A percentile compares a stretch with the other conserved stretches of the same genome.
Conservation (phyloP, 2,329 filamentous ascomycete species). For the Truncatella angustata region DNA sequence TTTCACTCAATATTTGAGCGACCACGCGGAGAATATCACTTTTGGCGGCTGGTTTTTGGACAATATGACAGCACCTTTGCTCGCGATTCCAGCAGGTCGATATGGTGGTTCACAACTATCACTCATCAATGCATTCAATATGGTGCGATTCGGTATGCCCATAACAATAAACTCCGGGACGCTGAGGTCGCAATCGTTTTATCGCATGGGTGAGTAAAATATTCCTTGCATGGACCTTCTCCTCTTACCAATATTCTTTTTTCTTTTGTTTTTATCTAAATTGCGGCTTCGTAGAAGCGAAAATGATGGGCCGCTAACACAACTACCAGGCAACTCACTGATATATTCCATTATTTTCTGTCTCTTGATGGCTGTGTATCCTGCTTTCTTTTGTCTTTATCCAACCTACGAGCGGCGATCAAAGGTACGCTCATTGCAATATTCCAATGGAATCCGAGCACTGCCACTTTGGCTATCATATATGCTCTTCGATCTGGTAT, state of each 20-base stretch:
- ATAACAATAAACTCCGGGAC: slow-evolving; percentile 8
- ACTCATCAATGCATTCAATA: slow-evolving; percentile 20
- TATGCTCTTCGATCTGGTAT: slow-evolving; percentile 59
- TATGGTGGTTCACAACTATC: background rate
- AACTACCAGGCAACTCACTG: slow-evolving; percentile 13
- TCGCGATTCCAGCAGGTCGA: slow-evolving; percentile 14
- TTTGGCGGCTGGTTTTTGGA: slow-evolving; percentile 18
- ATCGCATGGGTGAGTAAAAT: background rate
- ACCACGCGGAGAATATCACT: slow-evolving; percentile 13
- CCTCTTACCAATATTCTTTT: background rate
- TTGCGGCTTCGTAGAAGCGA: no score
- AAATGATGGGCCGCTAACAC: no score
- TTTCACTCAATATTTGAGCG: slow-evolving; percentile 16
- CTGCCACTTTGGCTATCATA: slow-evolving; percentile 65
- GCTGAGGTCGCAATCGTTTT: background rate
- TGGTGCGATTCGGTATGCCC: slow-evolving; percentile 15
- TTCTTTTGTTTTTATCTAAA: no score
- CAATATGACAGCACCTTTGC: slow-evolving; percentile 16
- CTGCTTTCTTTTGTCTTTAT: slow-evolving; percentile 66
- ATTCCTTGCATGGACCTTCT: background rate
- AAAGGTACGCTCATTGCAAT: slow-evolving; percentile 64
- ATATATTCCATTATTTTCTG: slow-evolving; percentile 24
- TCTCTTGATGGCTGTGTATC: slow-evolving; percentile 54
- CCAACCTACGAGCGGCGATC: slow-evolving; percentile 60
- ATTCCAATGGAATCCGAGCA: slow-evolving; percentile 65